Evolutionary conservation across 2,329 filamentous ascomycete species (phyloP).

Genomic region (Grosmannia huntii): DNA sequence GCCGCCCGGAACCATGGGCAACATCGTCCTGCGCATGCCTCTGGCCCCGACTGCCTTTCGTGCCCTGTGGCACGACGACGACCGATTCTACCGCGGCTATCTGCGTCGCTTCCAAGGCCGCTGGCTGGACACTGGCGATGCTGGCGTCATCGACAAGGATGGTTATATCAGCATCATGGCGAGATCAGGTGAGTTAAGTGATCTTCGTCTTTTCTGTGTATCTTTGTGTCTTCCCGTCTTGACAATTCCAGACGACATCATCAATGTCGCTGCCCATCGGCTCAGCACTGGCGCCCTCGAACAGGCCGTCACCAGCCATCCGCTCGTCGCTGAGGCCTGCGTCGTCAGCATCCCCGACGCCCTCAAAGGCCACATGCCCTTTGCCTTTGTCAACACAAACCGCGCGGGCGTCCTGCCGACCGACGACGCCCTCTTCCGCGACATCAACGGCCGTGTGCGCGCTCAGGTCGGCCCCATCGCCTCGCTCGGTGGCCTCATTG

Average conservation of each 20-base stretch:
- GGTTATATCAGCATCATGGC: slow-evolving; percentile 54
- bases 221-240: too few species aligned
- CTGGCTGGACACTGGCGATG: slow-evolving; percentile 87
- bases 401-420: slow-evolving; percentile 25
- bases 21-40: slow-evolving; percentile 75
- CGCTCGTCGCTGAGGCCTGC: slow-evolving; percentile 67
- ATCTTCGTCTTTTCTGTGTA: too few species aligned
- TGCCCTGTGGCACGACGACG: slow-evolving; percentile 74
- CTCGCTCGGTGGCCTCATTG: slow-evolving; percentile 71
- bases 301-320: slow-evolving; percentile 76
- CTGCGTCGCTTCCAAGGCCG: slow-evolving; percentile 66
- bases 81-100: slow-evolving; percentile 76
- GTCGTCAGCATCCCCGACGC: slow-evolving; percentile 77
- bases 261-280: slow-evolving; percentile 90
- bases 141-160: slow-evolving; percentile 70
- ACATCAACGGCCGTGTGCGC: slow-evolving; percentile 62
- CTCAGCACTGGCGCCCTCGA: slow-evolving; percentile 84
- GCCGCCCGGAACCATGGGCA: slow-evolving; percentile 66
- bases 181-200: slow-evolving; percentile 24
- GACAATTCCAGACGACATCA: slow-evolving; percentile 65
- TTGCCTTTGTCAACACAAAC: slow-evolving; percentile 67
- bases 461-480: slow-evolving; percentile 81
- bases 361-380: slow-evolving; percentile 82
- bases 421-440: slow-evolving; percentile 30
- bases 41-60: slow-evolving; percentile 78